Conservation (phyloP, 768 basidiomycete genomes). For the Mycena filopes region DNA sequence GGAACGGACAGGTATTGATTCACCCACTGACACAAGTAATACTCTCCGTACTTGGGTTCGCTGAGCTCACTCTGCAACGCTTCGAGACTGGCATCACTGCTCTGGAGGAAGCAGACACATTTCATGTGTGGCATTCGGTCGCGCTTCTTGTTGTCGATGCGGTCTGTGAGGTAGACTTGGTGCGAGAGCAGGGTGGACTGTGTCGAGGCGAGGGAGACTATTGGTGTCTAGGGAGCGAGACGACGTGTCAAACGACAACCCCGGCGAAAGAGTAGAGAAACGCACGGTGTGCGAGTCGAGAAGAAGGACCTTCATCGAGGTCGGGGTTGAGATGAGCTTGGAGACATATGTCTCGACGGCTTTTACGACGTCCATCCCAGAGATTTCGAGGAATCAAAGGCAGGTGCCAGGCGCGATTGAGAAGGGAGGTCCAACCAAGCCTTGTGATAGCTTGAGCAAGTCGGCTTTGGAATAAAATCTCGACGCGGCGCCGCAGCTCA, state of each 20-base stretch:
- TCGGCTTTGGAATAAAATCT: constrained; percentile 4
- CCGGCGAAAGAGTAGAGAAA: constrained; percentile 6
- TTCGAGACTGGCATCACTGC: constrained; percentile 82
- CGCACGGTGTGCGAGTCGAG: constrained; percentile 94
- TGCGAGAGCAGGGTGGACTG: constrained; percentile 94
- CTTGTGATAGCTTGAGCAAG: background rate
- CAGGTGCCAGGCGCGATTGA: background rate
- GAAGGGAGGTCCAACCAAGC: too few species aligned
- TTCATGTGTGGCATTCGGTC: constrained; percentile 97
- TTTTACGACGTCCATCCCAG: constrained; percentile 90
- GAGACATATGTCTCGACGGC: constrained; percentile 94
- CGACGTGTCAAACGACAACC: constrained; percentile 13
- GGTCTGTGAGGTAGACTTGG: constrained; percentile 97
- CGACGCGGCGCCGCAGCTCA: background rate
- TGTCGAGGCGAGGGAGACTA: constrained; percentile 93
- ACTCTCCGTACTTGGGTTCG: constrained; percentile 96
- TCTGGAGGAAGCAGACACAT: constrained; percentile 93
- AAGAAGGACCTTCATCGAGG: constrained; percentile 94
- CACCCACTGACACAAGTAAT: constrained; percentile 98
- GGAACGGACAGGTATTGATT: constrained; percentile 49
- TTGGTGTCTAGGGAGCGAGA: constrained; percentile 92
- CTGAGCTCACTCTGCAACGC: constrained; percentile 86
- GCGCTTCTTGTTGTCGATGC: constrained; percentile 93
- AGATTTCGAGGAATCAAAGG: background rate
- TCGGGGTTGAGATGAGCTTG: constrained; percentile 86